Percentiles rank a stretch among this genome's conserved stretches.
Evolutionary conservation across 1,139 yeast species (phyloP).

Genomic region (Pichia sp.): DNA sequence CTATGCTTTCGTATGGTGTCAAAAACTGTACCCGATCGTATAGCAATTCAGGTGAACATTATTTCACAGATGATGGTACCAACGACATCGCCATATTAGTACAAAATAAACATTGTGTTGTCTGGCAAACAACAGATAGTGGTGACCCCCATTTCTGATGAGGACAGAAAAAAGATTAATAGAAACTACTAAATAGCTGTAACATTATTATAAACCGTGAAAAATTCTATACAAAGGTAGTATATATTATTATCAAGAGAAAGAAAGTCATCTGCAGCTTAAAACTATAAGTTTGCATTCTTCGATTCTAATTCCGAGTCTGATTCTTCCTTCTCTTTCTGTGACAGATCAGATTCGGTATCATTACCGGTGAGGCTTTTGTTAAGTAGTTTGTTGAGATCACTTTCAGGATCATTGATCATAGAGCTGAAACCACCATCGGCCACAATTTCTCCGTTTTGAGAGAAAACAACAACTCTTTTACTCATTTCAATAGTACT

Average conservation of each 20-base stretch:
- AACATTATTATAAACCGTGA: too few relatives aligned
- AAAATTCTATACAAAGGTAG: too few relatives aligned
- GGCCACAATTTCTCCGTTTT: conserved; percentile 69
- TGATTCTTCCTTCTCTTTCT: conserved; percentile 9
- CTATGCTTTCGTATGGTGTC: conserved; percentile 20
- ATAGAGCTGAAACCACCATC: conserved; percentile 64
- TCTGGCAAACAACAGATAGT: conserved; percentile 24
- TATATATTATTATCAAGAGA: background rate
- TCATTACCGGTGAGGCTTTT: conserved; percentile 26
- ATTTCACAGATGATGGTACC: conserved; percentile 21
- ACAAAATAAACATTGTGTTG: conserved; percentile 11
- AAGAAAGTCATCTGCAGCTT: background rate
- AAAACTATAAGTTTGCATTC: background rate
- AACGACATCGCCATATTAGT: conserved; percentile 18
- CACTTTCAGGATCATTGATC: conserved; percentile 53
- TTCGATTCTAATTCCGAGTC: background rate
- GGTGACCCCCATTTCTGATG: conserved; percentile 16
- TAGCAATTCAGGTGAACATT: conserved; percentile 19
- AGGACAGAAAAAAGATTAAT: too few relatives aligned
- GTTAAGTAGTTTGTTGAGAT: conserved; percentile 58
- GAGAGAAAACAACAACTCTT: conserved; percentile 68
- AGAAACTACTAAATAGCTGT: too few relatives aligned
- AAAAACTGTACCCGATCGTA: conserved; percentile 21
- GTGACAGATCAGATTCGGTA: conserved; percentile 17
- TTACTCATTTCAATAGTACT: conserved; percentile 81